phyloP scores from a whole-genome alignment of 148 eudicot genomes.

The Vaccinium darrowii region DNA sequence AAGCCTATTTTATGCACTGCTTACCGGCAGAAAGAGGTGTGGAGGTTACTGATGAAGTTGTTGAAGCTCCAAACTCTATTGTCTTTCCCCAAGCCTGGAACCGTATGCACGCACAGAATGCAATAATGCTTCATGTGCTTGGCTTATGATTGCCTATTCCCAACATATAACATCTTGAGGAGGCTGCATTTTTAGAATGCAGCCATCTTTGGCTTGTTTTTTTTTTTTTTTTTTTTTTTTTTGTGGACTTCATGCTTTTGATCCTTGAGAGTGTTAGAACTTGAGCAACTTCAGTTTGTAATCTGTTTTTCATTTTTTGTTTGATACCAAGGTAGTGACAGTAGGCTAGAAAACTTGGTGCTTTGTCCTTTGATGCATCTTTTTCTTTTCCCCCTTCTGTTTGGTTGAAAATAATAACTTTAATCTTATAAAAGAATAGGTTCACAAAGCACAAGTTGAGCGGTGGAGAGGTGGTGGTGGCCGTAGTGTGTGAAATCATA shows the following conservation, averaged over 20 bases:
- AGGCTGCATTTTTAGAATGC: not conserved
- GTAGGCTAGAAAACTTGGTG: too few species aligned
- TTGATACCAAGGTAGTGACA: not conserved
- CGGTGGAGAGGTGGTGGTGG: too few species aligned
- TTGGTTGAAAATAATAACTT: too few species aligned
- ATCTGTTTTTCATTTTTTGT: not conserved
- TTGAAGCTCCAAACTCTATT: conserved; percentile 91
- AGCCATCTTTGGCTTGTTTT: not conserved
- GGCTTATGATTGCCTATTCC: conserved; percentile 31
- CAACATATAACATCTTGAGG: too few species aligned
- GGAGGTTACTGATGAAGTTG: conserved; percentile 88
- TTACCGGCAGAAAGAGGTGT: conserved; percentile 95
- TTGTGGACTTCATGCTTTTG: not conserved
- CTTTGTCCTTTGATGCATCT: too few species aligned
- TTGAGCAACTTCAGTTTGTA: not conserved
- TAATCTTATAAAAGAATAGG: too few species aligned
- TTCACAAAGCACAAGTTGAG: too few species aligned
- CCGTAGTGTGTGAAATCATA: too few species aligned
- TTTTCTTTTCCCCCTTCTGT: too few species aligned
- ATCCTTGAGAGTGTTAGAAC: not conserved
- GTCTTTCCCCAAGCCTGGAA: conserved; percentile 97
- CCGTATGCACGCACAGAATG: conserved; percentile 98
- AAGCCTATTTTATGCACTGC: conserved; percentile 96
- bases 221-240: not conserved
- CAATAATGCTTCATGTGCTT: conserved; percentile 85